Evolutionary conservation across 1,284 basidiomycete genomes (phyloP).

Genomic region (Rhizoctonia solani): DNA sequence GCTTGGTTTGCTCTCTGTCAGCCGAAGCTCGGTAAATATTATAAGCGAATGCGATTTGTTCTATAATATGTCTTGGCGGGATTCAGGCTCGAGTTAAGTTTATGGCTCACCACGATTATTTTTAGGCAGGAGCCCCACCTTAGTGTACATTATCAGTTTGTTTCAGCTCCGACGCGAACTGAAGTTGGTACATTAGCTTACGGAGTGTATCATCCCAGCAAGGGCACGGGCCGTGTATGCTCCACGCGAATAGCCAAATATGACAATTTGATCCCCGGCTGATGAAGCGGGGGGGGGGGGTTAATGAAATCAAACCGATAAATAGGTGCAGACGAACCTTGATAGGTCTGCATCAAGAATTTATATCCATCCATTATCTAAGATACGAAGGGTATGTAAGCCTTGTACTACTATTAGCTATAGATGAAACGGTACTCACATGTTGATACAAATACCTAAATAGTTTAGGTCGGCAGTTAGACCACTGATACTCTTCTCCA

Average conservation of each 20-base stretch:
- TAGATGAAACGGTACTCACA: background rate
- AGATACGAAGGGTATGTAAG: background rate
- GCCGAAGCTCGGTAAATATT: too few species aligned
- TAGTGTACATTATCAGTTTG: background rate
- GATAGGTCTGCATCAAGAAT: slow-evolving; percentile 24
- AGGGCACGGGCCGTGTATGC: slow-evolving; percentile 36
- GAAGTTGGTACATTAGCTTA: background rate
- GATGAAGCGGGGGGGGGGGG: too few species aligned
- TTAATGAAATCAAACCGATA: background rate
- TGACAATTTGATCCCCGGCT: slow-evolving; percentile 32
- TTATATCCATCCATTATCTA: slow-evolving; percentile 33
- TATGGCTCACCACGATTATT: slow-evolving; percentile 27
- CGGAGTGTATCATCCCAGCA: slow-evolving; percentile 36
- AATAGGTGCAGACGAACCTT: background rate
- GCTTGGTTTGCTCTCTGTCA: too few species aligned
- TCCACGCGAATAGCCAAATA: slow-evolving; percentile 36
- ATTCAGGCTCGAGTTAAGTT: too few species aligned
- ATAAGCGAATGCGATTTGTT: too few species aligned
- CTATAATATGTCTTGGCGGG: too few species aligned
- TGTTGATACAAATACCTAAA: slow-evolving; percentile 29
- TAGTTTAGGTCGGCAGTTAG: background rate
- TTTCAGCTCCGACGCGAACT: background rate
- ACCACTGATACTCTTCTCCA: background rate
- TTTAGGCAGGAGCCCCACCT: slow-evolving; percentile 12
- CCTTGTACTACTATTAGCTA: background rate